These are phyloP conservation scores for Monosporascus sp. DNA, from an alignment of 2,329 filamentous ascomycete genomes.

Conservation along the genomic window DNA sequence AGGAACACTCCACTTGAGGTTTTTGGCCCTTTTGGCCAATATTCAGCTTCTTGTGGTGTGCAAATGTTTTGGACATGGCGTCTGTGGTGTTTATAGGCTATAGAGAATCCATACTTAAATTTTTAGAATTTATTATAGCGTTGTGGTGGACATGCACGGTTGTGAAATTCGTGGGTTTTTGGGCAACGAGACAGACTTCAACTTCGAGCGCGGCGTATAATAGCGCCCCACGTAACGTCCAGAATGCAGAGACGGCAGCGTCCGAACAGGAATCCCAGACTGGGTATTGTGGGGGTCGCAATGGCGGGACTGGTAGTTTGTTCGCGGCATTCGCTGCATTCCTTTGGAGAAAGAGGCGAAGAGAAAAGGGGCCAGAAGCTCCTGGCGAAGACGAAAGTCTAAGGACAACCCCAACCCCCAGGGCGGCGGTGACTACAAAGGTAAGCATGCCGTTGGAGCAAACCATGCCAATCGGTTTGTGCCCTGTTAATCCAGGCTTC, in stretches of 20 bases:
- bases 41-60: no score
- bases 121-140: no score
- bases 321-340: conserved; percentile 7
- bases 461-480: no score
- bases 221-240: no score
- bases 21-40: no score
- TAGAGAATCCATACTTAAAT: no score
- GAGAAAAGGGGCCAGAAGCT: not conserved
- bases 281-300: conserved; percentile 13
- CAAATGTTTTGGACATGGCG: no score
- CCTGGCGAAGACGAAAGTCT: not conserved
- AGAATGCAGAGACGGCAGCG: not conserved
- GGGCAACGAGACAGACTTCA: not conserved
- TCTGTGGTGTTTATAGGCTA: no score
- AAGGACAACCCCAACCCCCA: not conserved
- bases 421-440: not conserved
- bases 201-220: conserved; percentile 1
- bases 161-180: no score
- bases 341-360: conserved; percentile 9
- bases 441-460: not conserved
- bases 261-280: not conserved
- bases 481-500: not conserved
- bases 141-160: no score
- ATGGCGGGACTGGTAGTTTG: conserved; percentile 12
- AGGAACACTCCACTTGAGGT: no score